Base-by-base conservation (phyloP, 768 basidiomycete species). In the Tubosaeta sp. region DNA sequence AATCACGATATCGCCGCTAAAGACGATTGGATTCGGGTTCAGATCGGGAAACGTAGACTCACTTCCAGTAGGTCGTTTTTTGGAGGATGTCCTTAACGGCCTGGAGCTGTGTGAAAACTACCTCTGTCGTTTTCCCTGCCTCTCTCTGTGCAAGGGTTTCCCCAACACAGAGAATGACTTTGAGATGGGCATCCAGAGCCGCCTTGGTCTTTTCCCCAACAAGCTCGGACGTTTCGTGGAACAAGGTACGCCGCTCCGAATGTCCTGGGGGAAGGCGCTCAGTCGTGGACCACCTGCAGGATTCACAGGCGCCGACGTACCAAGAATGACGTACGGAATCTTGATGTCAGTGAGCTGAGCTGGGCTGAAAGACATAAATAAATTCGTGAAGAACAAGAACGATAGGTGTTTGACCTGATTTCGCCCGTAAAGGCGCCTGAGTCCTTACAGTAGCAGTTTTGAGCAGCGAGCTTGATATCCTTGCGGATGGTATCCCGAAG, bases 401-500 rank as follows among this genome's bases (percentile, higher is more conserved):
- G 37, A 39, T 10, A 38, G 35, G 22, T 38, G 11, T 65, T 76
- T 35, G 48, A 86, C 91, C 94, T 95, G 75, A 91, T 91, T 74
- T 99, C 97, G 53, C 97, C 97, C 12, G 97, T 98, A 76, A 85
- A 99, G 11, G 95, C 95, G 46, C 95, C 95, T 19, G 81, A 82
- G 12, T 79, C 67, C 71, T 93, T 87, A 68, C 79, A 79, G 76
- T 94, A 90, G 66, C 83, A 83, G 76, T 98, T 98, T 72, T 99
- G 95, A 16, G 95, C 95, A 29, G 92, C 75, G 59, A 98, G 81
- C 60, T 87, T 75, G 67, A 95, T 72, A 38, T 85, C 84, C 54
- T 83, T 79, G 61, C 81, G 75, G 46, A 91, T 61, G 48, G 74
- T 64, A 22, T 80, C 76, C 67, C 83, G 75, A 58, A 94, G 73